Percentiles rank a stretch among this genome's conserved stretches.
Conservation (phyloP, 768 basidiomycete genomes). For the Boletellus ananiceps region DNA sequence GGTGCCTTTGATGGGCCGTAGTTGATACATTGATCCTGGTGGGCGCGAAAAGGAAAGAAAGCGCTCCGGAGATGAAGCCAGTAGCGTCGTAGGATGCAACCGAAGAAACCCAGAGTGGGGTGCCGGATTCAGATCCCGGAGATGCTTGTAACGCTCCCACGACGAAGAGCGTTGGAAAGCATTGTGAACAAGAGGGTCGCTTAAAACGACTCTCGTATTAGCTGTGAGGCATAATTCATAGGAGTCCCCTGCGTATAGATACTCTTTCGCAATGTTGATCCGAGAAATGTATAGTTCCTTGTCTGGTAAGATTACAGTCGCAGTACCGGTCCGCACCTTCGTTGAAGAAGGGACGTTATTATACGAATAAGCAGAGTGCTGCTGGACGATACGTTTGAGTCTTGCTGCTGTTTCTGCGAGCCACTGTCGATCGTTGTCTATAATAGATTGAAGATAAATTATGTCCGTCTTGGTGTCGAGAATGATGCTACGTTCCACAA, state of each 20-base stretch:
- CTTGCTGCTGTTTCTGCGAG: conserved; percentile 37
- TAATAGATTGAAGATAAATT: conserved; percentile 62
- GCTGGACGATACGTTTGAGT: conserved; percentile 13
- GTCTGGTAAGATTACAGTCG: conserved; percentile 50
- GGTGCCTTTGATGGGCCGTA: conserved; percentile 95
- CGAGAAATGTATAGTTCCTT: conserved; percentile 58
- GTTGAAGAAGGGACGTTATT: conserved; percentile 22
- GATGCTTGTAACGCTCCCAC: conserved; percentile 69
- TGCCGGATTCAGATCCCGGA: conserved; percentile 79
- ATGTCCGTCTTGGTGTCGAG: conserved; percentile 49
- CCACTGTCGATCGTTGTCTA: conserved; percentile 59
- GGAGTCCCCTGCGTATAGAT: conserved; percentile 78
- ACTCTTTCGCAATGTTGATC: conserved; percentile 67
- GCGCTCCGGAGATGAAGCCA: conserved; percentile 89
- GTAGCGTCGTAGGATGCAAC: conserved; percentile 67
- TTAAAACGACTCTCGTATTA: conserved; percentile 53
- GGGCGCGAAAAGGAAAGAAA: conserved; percentile 79
- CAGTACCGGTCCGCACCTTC: conserved; percentile 20
- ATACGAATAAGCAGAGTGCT: conserved; percentile 11
- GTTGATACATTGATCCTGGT: conserved; percentile 62
- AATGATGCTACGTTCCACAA: conserved; percentile 75
- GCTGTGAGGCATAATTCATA: conserved; percentile 93
- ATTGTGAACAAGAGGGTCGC: conserved; percentile 25
- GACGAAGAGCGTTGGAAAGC: conserved; percentile 33
- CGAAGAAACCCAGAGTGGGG: conserved; percentile 83